A percentile compares a stretch with the other conserved stretches of the same genome.
phyloP scores from a whole-genome alignment of 2,329 filamentous ascomycete genomes.

The Colletotrichum filicis region DNA sequence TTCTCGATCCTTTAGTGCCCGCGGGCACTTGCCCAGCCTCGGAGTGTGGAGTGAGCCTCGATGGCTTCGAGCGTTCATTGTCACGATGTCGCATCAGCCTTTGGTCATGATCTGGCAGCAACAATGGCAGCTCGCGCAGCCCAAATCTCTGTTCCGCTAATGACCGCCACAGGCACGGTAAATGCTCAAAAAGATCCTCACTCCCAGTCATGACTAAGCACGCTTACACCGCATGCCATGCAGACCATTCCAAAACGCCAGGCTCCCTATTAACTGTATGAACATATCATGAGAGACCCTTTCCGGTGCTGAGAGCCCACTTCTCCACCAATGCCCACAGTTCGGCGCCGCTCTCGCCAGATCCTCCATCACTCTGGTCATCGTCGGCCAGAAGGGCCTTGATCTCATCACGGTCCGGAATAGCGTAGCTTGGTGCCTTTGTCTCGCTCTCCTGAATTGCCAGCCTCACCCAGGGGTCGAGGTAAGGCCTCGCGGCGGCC shows the following conservation, averaged over 20 bases:
- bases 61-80: too few species aligned
- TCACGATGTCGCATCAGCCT: not conserved
- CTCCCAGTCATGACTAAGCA: not conserved
- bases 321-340: constrained; percentile 31
- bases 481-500: constrained; percentile 12
- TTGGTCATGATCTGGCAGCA: not conserved
- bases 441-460: constrained; percentile 26
- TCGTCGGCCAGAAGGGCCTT: constrained; percentile 21
- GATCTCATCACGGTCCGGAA: constrained; percentile 23
- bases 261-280: not conserved
- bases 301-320: constrained; percentile 14
- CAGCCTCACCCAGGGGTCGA: constrained; percentile 29
- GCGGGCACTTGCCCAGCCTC: too few species aligned
- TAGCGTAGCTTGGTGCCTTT: constrained; percentile 24
- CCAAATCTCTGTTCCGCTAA: not conserved
- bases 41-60: too few species aligned
- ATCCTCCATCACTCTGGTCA: not conserved
- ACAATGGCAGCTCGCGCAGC: not conserved
- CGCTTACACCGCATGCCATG: not conserved
- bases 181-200: not conserved
- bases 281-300: not conserved
- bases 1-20: too few species aligned
- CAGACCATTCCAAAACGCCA: not conserved
- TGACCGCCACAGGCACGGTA: not conserved
- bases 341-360: constrained; percentile 20